Evolutionary conservation across 176 grass and related monocot species (phyloP).

Genomic region (Oryza meridionalis): DNA sequence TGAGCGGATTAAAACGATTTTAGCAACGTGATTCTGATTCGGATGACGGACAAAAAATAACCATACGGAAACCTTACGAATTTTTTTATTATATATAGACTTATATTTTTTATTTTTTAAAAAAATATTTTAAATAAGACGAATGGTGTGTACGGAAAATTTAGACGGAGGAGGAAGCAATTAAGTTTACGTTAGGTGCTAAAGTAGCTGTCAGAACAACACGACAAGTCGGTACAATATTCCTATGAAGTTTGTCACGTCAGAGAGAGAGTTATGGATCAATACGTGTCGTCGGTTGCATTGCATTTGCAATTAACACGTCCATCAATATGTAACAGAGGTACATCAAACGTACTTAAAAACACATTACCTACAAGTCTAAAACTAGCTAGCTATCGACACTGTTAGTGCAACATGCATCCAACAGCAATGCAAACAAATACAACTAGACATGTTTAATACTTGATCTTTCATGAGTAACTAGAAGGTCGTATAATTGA

Average conservation of each 20-base stretch:
- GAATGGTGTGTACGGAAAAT: too few species aligned
- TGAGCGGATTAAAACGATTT: too few species aligned
- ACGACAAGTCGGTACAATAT: neutral
- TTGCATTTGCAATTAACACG: neutral
- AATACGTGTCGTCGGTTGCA: neutral
- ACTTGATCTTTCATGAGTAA: neutral
- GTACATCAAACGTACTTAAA: neutral
- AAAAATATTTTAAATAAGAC: too few species aligned
- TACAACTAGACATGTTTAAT: neutral
- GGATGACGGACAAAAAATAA: too few species aligned
- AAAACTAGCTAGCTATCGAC: neutral
- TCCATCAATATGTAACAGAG: neutral
- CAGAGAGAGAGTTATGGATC: neutral
- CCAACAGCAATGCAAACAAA: neutral
- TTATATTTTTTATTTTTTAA: too few species aligned
- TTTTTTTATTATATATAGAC: too few species aligned
- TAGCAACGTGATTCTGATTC: too few species aligned
- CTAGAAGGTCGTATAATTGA: neutral
- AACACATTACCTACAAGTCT: neutral
- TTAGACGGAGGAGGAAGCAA: neutral
- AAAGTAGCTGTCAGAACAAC: neutral
- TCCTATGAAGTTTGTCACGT: constrained; percentile 6
- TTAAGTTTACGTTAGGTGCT: neutral
- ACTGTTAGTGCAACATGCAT: neutral
- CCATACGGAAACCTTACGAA: too few species aligned